phyloP scores from a whole-genome alignment of 306 rosid genomes.

The Prunus campanulata region DNA sequence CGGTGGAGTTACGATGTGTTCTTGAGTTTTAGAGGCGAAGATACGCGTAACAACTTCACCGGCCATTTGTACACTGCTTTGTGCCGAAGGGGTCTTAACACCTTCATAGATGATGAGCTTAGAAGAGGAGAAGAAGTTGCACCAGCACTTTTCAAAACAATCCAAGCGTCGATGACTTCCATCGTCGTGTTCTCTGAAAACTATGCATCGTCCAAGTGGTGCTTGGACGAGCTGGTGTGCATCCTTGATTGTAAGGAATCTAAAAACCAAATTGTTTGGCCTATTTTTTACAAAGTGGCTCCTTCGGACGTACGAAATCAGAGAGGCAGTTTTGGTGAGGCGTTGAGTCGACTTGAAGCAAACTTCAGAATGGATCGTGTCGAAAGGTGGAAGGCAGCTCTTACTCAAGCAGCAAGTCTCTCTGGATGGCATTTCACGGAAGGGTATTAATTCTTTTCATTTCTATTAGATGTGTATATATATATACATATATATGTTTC shows the following conservation, averaged over 20 bases:
- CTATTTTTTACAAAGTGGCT: neutral
- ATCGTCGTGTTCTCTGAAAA: neutral
- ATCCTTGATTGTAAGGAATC: constrained; percentile 1
- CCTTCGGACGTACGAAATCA: constrained; percentile 12
- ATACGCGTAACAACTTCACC: neutral
- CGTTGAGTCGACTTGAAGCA: neutral
- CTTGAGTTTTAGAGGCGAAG: constrained; percentile 15
- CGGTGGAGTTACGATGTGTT: constrained; percentile 12
- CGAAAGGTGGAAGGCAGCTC: constrained; percentile 7
- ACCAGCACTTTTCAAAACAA: neutral
- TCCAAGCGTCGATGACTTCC: neutral
- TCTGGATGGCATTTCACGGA: constrained; percentile 12
- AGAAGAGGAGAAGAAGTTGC: constrained; percentile 7
- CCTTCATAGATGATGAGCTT: constrained; percentile 6
- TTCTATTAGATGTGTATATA: too few species aligned
- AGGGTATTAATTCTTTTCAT: neutral
- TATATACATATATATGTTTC: too few species aligned
- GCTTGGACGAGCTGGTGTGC: too few species aligned
- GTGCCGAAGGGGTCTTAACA: constrained; percentile 7
- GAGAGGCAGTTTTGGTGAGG: neutral
- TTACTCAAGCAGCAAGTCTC: neutral
- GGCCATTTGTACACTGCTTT: neutral
- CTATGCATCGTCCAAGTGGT: neutral
- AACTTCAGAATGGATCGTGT: constrained; percentile 1
- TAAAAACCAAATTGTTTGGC: constrained; percentile 2